Conservation (phyloP, 139 green algal species). For the Klebsormidium nitens region DNA sequence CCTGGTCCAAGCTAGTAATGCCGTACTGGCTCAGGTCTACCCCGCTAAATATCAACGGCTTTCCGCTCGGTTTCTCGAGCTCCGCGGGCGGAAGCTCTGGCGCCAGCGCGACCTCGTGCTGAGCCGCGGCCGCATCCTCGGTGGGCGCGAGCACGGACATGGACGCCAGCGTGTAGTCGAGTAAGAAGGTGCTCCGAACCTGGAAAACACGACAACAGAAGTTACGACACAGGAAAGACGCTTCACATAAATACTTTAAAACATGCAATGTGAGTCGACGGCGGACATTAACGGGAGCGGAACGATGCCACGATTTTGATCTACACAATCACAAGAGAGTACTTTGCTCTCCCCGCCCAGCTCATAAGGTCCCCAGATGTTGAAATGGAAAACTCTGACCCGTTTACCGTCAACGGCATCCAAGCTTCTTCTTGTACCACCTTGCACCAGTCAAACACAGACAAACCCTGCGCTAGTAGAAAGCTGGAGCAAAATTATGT, state of each 20-base stretch:
- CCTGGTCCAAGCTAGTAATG: too few species aligned
- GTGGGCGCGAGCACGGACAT: conserved; percentile 65
- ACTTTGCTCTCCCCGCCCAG: not conserved
- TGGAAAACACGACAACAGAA: not conserved
- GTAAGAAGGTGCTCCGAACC: conserved; percentile 64
- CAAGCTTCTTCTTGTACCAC: not conserved
- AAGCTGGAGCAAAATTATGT: too few species aligned
- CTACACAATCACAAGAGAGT: not conserved
- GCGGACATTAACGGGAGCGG: not conserved
- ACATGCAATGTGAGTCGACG: not conserved
- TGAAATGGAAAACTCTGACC: not conserved
- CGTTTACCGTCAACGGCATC: not conserved
- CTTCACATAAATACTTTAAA: not conserved
- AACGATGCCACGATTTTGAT: not conserved
- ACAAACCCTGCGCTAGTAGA: too few species aligned
- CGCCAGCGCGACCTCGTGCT: not conserved
- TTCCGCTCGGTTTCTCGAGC: too few species aligned
- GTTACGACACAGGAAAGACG: not conserved
- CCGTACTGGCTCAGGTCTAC: too few species aligned
- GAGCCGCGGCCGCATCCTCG: conserved; percentile 1
- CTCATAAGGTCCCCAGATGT: not conserved
- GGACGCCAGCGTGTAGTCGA: conserved; percentile 76
- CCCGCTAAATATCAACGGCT: too few species aligned
- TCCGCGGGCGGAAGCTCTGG: too few species aligned
- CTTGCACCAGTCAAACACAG: not conserved